phyloP scores from a whole-genome alignment of 2,329 filamentous ascomycete genomes.

The Stagonosporopsis vannaccii region DNA sequence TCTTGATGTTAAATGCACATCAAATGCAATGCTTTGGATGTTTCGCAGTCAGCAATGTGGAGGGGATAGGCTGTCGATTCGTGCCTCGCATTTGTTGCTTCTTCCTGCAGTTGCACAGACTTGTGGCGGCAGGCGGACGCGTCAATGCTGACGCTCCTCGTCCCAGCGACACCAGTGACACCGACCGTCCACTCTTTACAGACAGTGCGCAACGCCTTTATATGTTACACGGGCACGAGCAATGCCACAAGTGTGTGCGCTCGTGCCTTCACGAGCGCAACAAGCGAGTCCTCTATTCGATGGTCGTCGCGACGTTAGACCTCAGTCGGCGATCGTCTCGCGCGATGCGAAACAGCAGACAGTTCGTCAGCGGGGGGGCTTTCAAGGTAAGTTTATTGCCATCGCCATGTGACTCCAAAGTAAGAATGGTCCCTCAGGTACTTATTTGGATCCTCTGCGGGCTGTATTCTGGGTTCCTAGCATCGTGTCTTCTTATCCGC shows the following conservation, averaged over 20 bases:
- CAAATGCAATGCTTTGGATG: neutral
- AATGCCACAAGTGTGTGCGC: neutral
- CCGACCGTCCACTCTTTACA: neutral
- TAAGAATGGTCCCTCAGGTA: neutral
- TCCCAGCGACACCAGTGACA: neutral
- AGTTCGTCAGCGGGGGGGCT: neutral
- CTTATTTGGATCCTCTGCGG: neutral
- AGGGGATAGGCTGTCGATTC: neutral
- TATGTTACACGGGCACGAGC: neutral
- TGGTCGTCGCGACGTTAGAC: neutral
- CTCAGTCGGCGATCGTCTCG: neutral
- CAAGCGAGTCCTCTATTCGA: neutral
- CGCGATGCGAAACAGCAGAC: neutral
- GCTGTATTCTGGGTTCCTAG: neutral
- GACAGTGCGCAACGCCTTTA: neutral
- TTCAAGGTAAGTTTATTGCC: neutral
- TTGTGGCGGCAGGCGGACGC: neutral
- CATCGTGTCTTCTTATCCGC: constrained; percentile 21
- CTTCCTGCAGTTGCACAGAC: constrained; percentile 2
- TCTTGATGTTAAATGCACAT: neutral
- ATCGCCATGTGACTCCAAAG: neutral
- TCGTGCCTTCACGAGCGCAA: neutral
- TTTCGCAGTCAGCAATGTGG: neutral
- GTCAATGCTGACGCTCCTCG: neutral
- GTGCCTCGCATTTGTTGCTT: neutral